Evolutionary conservation across 129 eudicot genomes (phyloP), one percentile per base, ranked within the genome.

Genomic region (Escallonia herrerae): DNA sequence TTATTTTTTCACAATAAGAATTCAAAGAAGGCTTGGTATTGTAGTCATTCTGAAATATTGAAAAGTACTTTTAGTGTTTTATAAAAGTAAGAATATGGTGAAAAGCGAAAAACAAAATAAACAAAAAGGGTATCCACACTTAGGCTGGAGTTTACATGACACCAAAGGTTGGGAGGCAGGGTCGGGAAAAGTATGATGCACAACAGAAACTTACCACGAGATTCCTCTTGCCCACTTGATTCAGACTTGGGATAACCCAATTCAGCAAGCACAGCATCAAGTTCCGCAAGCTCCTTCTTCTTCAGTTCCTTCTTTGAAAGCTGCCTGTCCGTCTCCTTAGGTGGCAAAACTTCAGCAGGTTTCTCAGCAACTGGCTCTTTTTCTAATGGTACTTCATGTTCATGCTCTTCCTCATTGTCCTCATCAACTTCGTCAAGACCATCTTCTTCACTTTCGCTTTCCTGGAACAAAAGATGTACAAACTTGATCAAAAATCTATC

Each of bases 371-470:
- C 38, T 6, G 76, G 68, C 53, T 69, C 80, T 14, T 44, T 64
- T 6, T 74, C 72, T 41, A 54, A 71, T 63, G 67, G 48, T 37
- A 50, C 69, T 49, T 77, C 83, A 12, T 60, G 48, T 45, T 82
- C 87, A 67, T 82, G 87, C 41, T 77, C 83, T 58, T 82, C 87
- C 60, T 82, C 83, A 53, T 54, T 47, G 5, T 78, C 87, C 41
- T 82, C 87, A 74, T 82, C 83, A 48, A 43, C 83, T 63, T 70
- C 74, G 50, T 74, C 80, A 66, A 74, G 75, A 65, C 73, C 67
- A n/a, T 82, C 87, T 39, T 77, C 87, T 62, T 82, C 87, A 64
- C 87, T 82, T 58, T 82, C 87, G 58, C 80, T 82, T 69, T 77
- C 78, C 87, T 82, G 77, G 54, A 49, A 49, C 9, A 11, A 11